These are phyloP conservation scores for Lasiodiplodia hormozganensis DNA, from an alignment of 2,329 filamentous ascomycete genomes.

Conservation along the genomic window DNA sequence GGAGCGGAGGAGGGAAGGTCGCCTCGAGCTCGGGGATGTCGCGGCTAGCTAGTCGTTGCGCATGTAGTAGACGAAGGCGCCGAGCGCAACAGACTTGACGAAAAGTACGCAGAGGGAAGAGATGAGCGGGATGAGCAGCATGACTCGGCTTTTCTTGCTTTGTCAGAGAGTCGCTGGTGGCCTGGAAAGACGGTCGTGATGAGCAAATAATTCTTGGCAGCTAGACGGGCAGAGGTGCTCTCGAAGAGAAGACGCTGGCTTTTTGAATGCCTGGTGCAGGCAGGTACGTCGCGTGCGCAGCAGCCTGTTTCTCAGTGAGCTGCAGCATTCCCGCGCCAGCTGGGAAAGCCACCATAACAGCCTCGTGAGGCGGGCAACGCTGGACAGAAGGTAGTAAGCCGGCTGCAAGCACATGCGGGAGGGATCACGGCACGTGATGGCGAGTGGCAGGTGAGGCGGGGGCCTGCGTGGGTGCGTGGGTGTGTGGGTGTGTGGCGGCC, in stretches of 20 bases:
- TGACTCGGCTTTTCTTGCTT: constrained; percentile 33
- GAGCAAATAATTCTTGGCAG: neutral
- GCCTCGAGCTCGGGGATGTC: neutral
- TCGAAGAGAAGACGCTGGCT: neutral
- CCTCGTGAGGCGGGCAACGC: neutral
- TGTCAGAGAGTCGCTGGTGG: neutral
- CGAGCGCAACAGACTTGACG: constrained; percentile 30
- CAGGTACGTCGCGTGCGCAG: constrained; percentile 5
- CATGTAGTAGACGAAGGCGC: constrained; percentile 28
- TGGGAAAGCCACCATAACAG: constrained; percentile 7
- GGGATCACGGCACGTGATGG: constrained; percentile 9
- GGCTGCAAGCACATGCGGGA: neutral
- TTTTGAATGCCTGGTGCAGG: neutral
- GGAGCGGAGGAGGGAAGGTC: constrained; percentile 1
- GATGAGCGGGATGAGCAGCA: constrained; percentile 30
- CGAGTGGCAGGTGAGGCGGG: neutral
- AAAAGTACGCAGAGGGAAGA: constrained; percentile 29
- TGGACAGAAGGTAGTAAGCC: constrained; percentile 3
- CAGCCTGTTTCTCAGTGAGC: neutral
- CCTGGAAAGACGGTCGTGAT: neutral
- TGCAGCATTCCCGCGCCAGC: constrained; percentile 21
- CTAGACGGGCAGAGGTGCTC: neutral
- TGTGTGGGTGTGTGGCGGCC: constrained; percentile 11
- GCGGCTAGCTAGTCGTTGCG: constrained; percentile 14
- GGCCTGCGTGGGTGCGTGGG: constrained; percentile 5